These are phyloP conservation scores for Didymella segeticola DNA, from an alignment of 2,329 filamentous ascomycete genomes.

Conservation along the genomic window DNA sequence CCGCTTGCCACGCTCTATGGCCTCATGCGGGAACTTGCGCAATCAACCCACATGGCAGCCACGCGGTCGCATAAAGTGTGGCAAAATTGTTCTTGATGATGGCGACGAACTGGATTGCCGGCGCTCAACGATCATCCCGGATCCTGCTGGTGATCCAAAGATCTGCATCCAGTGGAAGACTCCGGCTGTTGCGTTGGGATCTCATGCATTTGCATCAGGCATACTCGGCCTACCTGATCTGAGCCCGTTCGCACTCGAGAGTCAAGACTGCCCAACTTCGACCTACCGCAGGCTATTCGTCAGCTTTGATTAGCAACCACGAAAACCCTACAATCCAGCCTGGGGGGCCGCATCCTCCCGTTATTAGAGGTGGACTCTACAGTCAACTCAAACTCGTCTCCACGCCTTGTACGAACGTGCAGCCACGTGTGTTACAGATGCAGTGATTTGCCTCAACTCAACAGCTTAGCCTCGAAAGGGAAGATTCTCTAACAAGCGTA, in stretches of 20 bases:
- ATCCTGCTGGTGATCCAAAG: background rate
- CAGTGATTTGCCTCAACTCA: background rate
- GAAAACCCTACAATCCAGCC: background rate
- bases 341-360: background rate
- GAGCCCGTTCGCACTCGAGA: background rate
- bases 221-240: background rate
- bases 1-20: conserved; percentile 6
- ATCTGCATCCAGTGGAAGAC: conserved; percentile 2
- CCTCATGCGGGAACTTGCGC: conserved; percentile 7
- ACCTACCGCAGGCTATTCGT: background rate
- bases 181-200: background rate
- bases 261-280: background rate
- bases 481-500: background rate
- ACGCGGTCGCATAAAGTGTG: conserved; percentile 7
- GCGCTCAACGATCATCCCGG: conserved; percentile 3
- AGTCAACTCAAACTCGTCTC: background rate
- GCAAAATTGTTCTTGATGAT: conserved; percentile 4
- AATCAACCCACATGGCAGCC: conserved; percentile 14
- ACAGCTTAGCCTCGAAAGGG: background rate
- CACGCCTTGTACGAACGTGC: background rate
- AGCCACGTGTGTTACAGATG: conserved; percentile 6
- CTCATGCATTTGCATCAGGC: background rate
- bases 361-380: background rate
- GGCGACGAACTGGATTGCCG: background rate
- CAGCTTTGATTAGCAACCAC: background rate